Conservation (phyloP, 2,329 filamentous ascomycete species). For the Knufia petricola region DNA sequence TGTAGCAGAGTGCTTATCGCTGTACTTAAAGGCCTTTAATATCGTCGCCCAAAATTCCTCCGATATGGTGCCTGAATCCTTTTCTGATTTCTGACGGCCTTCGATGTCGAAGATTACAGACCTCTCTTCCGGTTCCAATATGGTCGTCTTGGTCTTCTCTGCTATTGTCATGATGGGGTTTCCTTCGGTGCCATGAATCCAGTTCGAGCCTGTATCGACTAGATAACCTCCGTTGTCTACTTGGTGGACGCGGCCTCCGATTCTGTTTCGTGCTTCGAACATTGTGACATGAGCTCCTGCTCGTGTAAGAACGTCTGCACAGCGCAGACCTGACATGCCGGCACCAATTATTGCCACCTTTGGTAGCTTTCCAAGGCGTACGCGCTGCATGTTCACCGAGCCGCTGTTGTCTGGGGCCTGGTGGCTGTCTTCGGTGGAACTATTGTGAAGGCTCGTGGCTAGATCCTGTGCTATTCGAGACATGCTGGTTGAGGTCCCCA, state of each 20-base stretch:
- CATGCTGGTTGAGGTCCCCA: slow-evolving; percentile 5
- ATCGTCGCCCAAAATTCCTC: slow-evolving; percentile 50
- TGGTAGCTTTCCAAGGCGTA: slow-evolving; percentile 26
- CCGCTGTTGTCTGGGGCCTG: slow-evolving; percentile 10
- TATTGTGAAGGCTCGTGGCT: slow-evolving; percentile 13
- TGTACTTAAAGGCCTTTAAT: slow-evolving; percentile 50
- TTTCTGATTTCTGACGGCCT: slow-evolving; percentile 35
- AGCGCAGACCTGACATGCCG: slow-evolving; percentile 50
- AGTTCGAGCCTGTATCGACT: slow-evolving; percentile 55
- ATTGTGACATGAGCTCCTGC: slow-evolving; percentile 50
- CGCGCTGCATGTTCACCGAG: neutral
- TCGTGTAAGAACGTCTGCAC: slow-evolving; percentile 48
- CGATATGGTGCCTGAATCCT: slow-evolving; percentile 27
- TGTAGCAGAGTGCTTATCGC: slow-evolving; percentile 40
- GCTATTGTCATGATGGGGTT: slow-evolving; percentile 53
- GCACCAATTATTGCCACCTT: slow-evolving; percentile 52
- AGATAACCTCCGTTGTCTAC: slow-evolving; percentile 38
- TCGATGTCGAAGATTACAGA: slow-evolving; percentile 39
- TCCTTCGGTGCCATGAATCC: slow-evolving; percentile 53
- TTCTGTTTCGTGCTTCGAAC: slow-evolving; percentile 48
- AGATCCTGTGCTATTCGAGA: slow-evolving; percentile 18
- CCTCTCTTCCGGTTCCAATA: slow-evolving; percentile 45
- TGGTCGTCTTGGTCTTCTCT: slow-evolving; percentile 40
- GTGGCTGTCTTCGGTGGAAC: slow-evolving; percentile 7
- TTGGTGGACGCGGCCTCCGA: slow-evolving; percentile 51